A percentile compares a stretch with the other conserved stretches of the same genome.
Conservation (phyloP, 2,329 filamentous ascomycete species). For the Talaromyces sp. region DNA sequence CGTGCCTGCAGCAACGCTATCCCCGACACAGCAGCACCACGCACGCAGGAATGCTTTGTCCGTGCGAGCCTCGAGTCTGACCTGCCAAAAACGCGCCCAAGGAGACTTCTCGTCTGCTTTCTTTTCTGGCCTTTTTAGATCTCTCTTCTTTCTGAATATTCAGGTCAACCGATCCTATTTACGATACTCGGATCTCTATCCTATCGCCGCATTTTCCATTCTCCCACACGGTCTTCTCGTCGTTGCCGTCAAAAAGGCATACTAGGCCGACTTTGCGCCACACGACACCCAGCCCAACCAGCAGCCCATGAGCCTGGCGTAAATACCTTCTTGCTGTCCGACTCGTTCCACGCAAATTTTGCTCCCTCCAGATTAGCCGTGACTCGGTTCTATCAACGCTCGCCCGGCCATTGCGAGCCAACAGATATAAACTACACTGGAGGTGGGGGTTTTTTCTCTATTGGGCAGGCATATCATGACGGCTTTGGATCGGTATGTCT, state of each 20-base stretch:
- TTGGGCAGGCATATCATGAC: not conserved
- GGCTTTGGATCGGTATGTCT: not conserved
- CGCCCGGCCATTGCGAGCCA: not conserved
- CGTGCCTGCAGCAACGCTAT: constrained; percentile 10
- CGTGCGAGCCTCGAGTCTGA: constrained; percentile 10
- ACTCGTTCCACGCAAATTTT: not conserved
- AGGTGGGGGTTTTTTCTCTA: not conserved
- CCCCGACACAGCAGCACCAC: constrained; percentile 3
- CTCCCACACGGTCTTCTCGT: not conserved
- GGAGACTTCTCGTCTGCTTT: not conserved
- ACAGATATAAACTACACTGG: not conserved
- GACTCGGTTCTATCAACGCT: not conserved
- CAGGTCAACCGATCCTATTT: not conserved
- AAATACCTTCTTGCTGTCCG: not conserved
- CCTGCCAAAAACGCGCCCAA: constrained; percentile 4
- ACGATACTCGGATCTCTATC: not conserved
- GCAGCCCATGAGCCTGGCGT: not conserved
- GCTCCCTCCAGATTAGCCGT: not conserved
- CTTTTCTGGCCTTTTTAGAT: not conserved
- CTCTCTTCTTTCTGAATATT: not conserved
- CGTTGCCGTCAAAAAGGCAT: not conserved
- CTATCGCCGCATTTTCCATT: not conserved
- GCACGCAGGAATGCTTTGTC: constrained; percentile 9
- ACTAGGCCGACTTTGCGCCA: not conserved
- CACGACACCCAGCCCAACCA: not conserved